Conservation (phyloP, 257 asterid genomes). For the Fraxinus quadrangulata region DNA sequence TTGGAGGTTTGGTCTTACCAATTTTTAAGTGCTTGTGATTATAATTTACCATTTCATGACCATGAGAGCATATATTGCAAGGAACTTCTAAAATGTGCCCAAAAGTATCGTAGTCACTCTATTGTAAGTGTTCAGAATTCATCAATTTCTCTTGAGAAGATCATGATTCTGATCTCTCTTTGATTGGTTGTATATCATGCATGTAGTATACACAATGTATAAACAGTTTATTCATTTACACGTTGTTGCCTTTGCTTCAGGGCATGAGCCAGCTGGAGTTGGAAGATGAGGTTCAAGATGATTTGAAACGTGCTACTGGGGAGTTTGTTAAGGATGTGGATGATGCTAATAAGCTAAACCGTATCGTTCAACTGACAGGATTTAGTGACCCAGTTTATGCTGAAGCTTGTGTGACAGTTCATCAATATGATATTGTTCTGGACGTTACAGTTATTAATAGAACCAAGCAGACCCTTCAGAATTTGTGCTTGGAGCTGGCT, state of each 20-base stretch:
- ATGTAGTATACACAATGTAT: not conserved
- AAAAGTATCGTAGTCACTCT: not conserved
- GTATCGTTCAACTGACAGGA: conserved; percentile 90
- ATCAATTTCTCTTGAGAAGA: not conserved
- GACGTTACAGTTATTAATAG: conserved; percentile 88
- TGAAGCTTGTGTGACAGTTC: conserved; percentile 95
- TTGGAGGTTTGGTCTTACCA: not conserved
- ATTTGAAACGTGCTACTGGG: conserved; percentile 94
- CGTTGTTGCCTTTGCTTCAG: conserved; percentile 36
- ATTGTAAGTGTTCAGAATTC: not conserved
- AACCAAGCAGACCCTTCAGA: conserved; percentile 94
- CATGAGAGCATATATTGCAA: not conserved
- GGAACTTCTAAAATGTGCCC: not conserved
- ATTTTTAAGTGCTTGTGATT: not conserved
- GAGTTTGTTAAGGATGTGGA: conserved; percentile 79
- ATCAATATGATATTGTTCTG: conserved; percentile 88
- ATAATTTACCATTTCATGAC: not conserved
- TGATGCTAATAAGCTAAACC: conserved; percentile 83
- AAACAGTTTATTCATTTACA: not conserved
- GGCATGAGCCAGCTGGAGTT: conserved; percentile 97
- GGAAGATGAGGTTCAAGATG: conserved; percentile 93
- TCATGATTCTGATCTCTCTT: not conserved
- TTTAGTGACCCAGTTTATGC: conserved; percentile 96
- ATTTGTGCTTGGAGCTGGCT: conserved; percentile 89
- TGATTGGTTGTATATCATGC: not conserved